A percentile compares a stretch with the other conserved stretches of the same genome.
Conservation (phyloP, 192 early-diverging fungal genomes). For the Podila minutissima region DNA sequence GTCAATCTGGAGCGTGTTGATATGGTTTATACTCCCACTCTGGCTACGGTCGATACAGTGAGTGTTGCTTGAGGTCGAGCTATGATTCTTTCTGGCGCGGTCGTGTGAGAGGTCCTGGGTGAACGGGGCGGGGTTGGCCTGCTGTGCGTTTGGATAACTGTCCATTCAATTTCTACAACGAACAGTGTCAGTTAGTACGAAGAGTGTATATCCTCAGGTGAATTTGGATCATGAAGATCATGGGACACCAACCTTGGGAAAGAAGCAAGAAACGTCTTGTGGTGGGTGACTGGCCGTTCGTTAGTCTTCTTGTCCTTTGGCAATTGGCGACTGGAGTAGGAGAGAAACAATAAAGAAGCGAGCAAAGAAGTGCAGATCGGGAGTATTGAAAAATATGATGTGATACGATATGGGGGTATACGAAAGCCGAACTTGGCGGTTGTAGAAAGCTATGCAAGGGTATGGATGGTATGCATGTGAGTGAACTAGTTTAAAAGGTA, state of each 20-base stretch:
- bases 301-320: neutral
- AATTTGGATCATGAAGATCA: neutral
- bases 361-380: too few species aligned
- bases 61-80: neutral
- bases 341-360: neutral
- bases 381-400: too few species aligned
- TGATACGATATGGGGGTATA: too few species aligned
- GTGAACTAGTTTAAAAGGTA: neutral
- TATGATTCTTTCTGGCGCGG: neutral
- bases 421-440: too few species aligned
- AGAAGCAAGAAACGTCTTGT: neutral
- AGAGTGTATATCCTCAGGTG: neutral
- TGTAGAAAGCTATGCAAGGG: too few species aligned
- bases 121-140: conserved; percentile 11
- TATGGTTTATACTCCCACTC: neutral
- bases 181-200: neutral
- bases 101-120: neutral
- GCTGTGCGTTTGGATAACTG: conserved; percentile 23
- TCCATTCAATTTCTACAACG: conserved; percentile 10
- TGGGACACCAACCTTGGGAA: neutral
- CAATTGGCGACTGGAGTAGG: neutral
- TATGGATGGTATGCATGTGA: too few species aligned
- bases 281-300: neutral
- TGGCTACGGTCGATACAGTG: neutral
- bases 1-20: neutral